Percentiles rank a stretch among this genome's conserved stretches.
phyloP scores from a whole-genome alignment of 352 stramenopile species.

The Phytophthora palmivora region DNA sequence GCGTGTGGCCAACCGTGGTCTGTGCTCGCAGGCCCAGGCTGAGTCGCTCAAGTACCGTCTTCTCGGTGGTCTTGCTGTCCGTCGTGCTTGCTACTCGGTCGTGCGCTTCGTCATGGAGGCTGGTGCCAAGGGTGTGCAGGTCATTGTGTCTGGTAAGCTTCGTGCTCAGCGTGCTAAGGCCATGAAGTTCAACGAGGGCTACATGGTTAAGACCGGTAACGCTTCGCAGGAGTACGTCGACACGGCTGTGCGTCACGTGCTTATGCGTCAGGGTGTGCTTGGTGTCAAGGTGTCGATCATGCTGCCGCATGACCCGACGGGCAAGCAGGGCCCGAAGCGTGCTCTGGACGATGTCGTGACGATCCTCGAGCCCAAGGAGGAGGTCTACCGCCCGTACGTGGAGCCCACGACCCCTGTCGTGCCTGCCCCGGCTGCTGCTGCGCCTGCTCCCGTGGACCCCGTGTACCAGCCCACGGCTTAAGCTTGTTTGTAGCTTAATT shows the following conservation, averaged over 20 bases:
- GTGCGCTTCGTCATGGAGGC: constrained; percentile 99
- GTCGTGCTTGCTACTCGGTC: constrained; percentile 99
- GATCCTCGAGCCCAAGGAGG: constrained; percentile 99
- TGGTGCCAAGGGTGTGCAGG: constrained; percentile 98
- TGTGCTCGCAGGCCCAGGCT: constrained; percentile 98
- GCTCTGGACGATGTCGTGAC: constrained; percentile 98
- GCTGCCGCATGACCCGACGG: constrained; percentile 98
- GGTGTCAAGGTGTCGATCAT: too few relatives aligned
- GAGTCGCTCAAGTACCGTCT: constrained; percentile 99
- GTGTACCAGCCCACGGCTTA: constrained; percentile 65
- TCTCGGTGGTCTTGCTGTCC: constrained; percentile 97
- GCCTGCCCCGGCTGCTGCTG: constrained; percentile 40
- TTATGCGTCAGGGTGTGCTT: constrained; percentile 99
- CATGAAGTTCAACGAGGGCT: constrained; percentile 99
- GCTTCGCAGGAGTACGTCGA: constrained; percentile 98
- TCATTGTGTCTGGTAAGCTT: constrained; percentile 99
- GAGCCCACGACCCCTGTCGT: constrained; percentile 70
- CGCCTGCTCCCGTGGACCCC: constrained; percentile 45
- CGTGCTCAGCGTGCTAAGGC: constrained; percentile 99
- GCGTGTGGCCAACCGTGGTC: constrained; percentile 97
- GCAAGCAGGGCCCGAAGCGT: constrained; percentile 97
- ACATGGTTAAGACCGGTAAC: constrained; percentile 99
- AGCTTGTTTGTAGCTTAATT: constrained; percentile 36
- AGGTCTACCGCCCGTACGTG: constrained; percentile 87
- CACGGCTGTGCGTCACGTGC: constrained; percentile 97